Base-by-base conservation (phyloP, 1,284 basidiomycete genomes). In the Tausonia pullulans region DNA sequence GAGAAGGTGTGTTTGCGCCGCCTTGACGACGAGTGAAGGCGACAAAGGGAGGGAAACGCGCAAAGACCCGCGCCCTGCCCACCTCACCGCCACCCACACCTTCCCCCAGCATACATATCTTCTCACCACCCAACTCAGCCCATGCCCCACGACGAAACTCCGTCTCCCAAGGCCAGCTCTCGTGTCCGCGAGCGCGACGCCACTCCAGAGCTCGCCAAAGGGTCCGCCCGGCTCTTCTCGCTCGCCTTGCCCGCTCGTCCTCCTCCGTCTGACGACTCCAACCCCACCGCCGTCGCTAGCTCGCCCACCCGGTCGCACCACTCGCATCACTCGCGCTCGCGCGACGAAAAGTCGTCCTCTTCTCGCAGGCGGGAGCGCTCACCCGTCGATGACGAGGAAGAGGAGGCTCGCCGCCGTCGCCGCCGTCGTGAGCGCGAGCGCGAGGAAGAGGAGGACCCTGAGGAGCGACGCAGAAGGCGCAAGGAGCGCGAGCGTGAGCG, bases 401-500 rank as follows among this genome's bases (percentile, higher is more conserved):
- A 65, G 46, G 65, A 66, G 39, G 61, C 65, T 49, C 65, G 65
- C 40, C 66, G 68, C 43, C 63, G 69, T 8, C 61, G 69, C 10
- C 76, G 62, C 16, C 67, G 70, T 44, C 65, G 72, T 59, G 69
- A 70, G 51, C 68, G 70, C 41, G 72, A 74, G 41, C 66, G 68
- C 41, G 67, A 79, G 61, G 74, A 78, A 51, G 63, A 69, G 58
- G 82, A 83, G 62, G 72, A 73, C 58, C 63, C 72, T 9, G 63
- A 69, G 39, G 70, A 70, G 55, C 61, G 71, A 59, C 62, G 67
- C 51, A 64, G 62, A 48, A 68, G 66, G 70, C 61, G 70, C 64
- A 63, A 62, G 71, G 51, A 66, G 66, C 60, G 68, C 45, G 67
- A 70, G 67, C 50, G 68, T 14, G 40, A 11, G 4, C 59, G 58